Percentiles rank a stretch among this genome's conserved stretches.
Conservation (phyloP, 129 eudicot genomes). For the Centella asiatica region DNA sequence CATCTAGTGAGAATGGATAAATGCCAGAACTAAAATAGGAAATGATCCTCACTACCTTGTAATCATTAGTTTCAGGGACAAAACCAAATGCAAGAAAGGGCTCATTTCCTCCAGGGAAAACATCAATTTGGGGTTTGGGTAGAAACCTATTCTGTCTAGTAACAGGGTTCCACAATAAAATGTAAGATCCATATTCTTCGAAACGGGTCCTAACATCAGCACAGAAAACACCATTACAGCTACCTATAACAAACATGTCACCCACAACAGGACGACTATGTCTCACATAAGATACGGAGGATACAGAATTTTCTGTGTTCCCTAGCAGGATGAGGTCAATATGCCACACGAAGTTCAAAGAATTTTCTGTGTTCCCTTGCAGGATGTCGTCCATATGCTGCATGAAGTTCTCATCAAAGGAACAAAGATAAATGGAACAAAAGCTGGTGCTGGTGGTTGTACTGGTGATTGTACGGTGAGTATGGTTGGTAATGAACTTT, state of each 20-base stretch:
- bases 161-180: constrained; percentile 1
- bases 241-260: background rate
- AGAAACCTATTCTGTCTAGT: constrained; percentile 5
- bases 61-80: background rate
- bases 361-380: background rate
- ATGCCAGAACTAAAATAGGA: background rate
- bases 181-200: background rate
- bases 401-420: background rate
- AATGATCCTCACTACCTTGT: constrained; percentile 1
- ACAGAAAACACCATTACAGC: constrained; percentile 3
- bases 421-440: background rate
- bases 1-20: background rate
- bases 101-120: background rate
- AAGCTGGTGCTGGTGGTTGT: background rate
- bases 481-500: background rate
- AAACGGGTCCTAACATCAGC: background rate
- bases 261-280: background rate
- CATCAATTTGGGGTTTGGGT: constrained; percentile 8
- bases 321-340: background rate
- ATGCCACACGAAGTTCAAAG: background rate
- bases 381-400: background rate
- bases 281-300: background rate
- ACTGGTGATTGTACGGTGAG: background rate
- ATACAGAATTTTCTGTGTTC: background rate
- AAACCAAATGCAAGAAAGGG: constrained; percentile 3